These are phyloP conservation scores for Venturia aucupariae DNA, from an alignment of 2,329 filamentous ascomycete species.

Conservation along the genomic window DNA sequence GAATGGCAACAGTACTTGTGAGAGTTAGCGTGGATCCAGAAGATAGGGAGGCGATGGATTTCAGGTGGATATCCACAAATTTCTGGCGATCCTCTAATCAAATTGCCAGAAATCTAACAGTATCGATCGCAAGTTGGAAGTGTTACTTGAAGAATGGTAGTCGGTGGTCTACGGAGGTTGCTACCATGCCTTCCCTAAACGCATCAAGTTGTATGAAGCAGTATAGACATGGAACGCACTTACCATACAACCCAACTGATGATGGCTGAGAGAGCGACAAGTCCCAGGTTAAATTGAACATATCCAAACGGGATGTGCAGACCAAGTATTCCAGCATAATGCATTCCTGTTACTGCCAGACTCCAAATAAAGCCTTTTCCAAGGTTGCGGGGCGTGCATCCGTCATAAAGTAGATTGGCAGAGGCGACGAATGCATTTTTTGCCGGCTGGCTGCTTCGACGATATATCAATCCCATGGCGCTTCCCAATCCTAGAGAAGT, in stretches of 20 bases:
- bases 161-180: not conserved
- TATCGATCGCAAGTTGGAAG: too few species aligned
- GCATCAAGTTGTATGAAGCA: too few species aligned
- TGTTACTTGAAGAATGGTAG: too few species aligned
- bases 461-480: slow-evolving; percentile 7
- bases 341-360: slow-evolving; percentile 27
- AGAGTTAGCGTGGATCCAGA: not conserved
- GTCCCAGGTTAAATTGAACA: slow-evolving; percentile 19
- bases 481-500: slow-evolving; percentile 9
- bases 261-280: slow-evolving; percentile 24
- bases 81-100: too few species aligned
- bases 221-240: not conserved
- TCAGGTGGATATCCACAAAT: too few species aligned
- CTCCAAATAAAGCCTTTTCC: slow-evolving; percentile 26
- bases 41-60: too few species aligned
- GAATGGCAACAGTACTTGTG: slow-evolving; percentile 22
- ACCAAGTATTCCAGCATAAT: slow-evolving; percentile 25
- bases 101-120: too few species aligned
- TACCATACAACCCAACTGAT: slow-evolving; percentile 26
- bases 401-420: slow-evolving; percentile 19
- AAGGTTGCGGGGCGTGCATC: slow-evolving; percentile 21
- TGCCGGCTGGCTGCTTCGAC: slow-evolving; percentile 6
- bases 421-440: slow-evolving; percentile 20
- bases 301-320: slow-evolving; percentile 25
- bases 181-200: too few species aligned